A percentile compares a stretch with the other conserved stretches of the same genome.
These are phyloP conservation scores for Aureobasidium sp. DNA, from an alignment of 2,329 filamentous ascomycete genomes.

Conservation along the genomic window DNA sequence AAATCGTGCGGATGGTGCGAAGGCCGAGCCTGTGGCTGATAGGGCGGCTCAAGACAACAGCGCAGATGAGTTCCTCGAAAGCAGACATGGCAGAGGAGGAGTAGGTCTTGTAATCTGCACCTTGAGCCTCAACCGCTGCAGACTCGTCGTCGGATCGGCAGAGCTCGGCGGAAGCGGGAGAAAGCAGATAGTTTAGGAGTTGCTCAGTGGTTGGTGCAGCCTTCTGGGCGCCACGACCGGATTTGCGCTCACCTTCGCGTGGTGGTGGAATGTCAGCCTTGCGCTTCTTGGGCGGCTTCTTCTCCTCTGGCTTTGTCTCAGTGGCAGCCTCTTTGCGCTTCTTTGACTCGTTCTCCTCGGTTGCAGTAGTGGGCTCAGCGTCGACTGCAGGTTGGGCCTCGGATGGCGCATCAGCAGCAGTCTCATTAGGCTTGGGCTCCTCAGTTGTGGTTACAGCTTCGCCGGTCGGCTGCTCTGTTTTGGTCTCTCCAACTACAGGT, in stretches of 20 bases:
- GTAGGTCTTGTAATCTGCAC: constrained; percentile 27
- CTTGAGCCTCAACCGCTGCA: constrained; percentile 23
- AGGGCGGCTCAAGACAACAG: constrained; percentile 39
- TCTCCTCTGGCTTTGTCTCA: constrained; percentile 1
- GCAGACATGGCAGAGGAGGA: constrained; percentile 30
- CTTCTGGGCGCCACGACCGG: constrained; percentile 23
- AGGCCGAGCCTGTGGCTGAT: constrained; percentile 40
- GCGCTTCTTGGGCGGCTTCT: constrained; percentile 22
- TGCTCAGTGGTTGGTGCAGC: constrained; percentile 23
- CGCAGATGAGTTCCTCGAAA: constrained; percentile 41
- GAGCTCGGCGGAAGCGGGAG: constrained; percentile 24
- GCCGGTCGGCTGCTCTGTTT: not conserved
- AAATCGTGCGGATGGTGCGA: constrained; percentile 37
- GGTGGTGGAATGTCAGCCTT: constrained; percentile 18
- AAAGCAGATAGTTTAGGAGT: constrained; percentile 30
- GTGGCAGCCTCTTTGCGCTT: constrained; percentile 8
- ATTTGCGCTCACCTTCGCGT: constrained; percentile 25
- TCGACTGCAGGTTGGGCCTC: not conserved
- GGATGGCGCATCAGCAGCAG: not conserved
- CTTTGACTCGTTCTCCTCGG: not conserved
- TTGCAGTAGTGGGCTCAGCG: not conserved
- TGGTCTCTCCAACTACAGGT: not conserved
- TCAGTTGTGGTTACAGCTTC: not conserved
- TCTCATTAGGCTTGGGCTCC: not conserved
- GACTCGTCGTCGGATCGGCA: constrained; percentile 31